Evolutionary conservation across 192 early-diverging fungal species (phyloP).

Genomic region (Backusella mclennaniae): DNA sequence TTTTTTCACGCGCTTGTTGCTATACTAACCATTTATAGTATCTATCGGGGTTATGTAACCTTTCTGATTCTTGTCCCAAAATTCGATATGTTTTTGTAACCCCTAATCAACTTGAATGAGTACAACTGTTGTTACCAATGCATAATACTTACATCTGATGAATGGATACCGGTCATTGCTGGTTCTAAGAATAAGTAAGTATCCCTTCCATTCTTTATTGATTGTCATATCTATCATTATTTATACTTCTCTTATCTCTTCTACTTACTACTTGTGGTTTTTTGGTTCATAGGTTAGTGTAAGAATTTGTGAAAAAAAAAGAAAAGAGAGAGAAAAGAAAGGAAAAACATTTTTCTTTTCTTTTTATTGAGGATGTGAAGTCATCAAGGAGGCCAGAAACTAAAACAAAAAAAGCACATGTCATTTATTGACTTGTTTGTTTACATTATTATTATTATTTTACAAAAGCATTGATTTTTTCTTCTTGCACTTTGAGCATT

Average conservation of each 20-base stretch:
- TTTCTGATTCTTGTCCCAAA: slow-evolving; percentile 17
- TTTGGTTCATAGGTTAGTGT: not conserved
- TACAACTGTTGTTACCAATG: not conserved
- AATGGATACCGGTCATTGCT: not conserved
- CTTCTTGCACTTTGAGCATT: slow-evolving; percentile 73
- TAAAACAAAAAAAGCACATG: not conserved
- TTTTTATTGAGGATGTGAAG: not conserved
- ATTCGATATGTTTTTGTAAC: slow-evolving; percentile 13
- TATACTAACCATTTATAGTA: not conserved
- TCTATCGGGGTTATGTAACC: slow-evolving; percentile 18
- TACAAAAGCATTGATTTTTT: slow-evolving; percentile 17
- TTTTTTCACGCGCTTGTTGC: not conserved
- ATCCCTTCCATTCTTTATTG: not conserved
- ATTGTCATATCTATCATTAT: not conserved
- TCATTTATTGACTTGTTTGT: not conserved
- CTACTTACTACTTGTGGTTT: not conserved
- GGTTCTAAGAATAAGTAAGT: not conserved
- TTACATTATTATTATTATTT: not conserved
- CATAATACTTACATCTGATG: not conserved
- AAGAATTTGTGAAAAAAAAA: not conserved
- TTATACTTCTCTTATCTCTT: not conserved
- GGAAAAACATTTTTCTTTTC: not conserved
- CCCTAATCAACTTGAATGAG: not conserved
- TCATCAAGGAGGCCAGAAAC: not conserved
- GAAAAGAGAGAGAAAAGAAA: not conserved